phyloP scores from a whole-genome alignment of 192 early-diverging fungal genomes.

The Linnemannia schmuckeri region DNA sequence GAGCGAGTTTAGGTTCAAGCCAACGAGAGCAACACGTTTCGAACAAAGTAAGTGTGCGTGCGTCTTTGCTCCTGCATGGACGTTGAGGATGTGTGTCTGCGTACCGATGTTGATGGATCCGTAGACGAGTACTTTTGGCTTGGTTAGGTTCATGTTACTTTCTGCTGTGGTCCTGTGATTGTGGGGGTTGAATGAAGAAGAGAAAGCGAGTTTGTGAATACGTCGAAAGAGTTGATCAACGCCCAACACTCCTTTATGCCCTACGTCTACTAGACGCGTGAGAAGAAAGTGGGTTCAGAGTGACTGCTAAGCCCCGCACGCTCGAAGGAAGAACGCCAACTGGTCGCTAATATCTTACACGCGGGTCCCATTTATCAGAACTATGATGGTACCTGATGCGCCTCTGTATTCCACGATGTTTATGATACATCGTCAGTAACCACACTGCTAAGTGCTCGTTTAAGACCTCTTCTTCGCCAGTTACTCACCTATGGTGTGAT shows the following conservation, averaged over 20 bases:
- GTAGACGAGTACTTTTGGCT: conserved; percentile 68
- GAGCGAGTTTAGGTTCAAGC: too few relatives aligned
- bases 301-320: neutral
- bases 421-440: too few relatives aligned
- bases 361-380: too few relatives aligned
- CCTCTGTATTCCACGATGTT: too few relatives aligned
- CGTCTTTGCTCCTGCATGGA: too few relatives aligned
- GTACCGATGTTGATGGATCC: conserved; percentile 81
- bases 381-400: too few relatives aligned
- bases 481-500: too few relatives aligned
- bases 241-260: neutral
- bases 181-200: neutral
- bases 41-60: too few relatives aligned
- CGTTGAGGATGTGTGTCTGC: neutral
- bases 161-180: neutral
- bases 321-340: neutral
- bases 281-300: neutral
- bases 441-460: too few relatives aligned
- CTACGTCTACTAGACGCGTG: neutral
- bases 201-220: neutral
- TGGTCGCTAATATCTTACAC: neutral
- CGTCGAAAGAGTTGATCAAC: neutral
- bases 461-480: too few relatives aligned
- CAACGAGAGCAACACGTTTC: too few relatives aligned
- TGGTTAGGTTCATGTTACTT: conserved; percentile 5